Base-by-base conservation (phyloP, 176 grass and related monocot genomes). In the Otatea glauca region DNA sequence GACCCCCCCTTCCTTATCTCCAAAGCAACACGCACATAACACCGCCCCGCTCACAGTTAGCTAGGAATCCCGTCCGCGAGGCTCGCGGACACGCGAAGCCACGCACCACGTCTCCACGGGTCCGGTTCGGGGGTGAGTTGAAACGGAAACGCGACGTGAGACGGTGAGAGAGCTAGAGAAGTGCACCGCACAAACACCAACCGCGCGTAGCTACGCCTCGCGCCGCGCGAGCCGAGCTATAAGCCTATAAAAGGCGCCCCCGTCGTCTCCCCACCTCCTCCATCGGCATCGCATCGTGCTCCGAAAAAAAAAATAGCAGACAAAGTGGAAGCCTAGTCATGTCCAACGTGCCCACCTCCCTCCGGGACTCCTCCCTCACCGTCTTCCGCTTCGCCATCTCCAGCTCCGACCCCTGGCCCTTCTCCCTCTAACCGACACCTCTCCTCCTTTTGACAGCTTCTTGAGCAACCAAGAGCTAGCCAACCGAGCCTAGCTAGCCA, bases 301-400 rank as follows among this genome's bases (percentile, higher is more conserved):
- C 38, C 14, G 3, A 16, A 16, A 24, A 3, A 8, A 11, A 20
- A 59, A 32, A 12, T 8, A 20, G 37, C 21, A 39, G 20, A 4
- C 51, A 53, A 44, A 64, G 72, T 27, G 69, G 25, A 76, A 51
- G 43, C 56, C 53, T 37, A 77, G 67, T 68, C 87, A 94, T 94
- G 92, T 92, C 92, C 84, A 94, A 94, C 92, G 82, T 92, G 70
- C 92, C 89, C 87, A 88, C 83, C 60, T 89, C 89, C 65, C 92
- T 94, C 54, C 84, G 87, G 78, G 87, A 89, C 72, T 86, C 89
- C 78, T 89, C 89, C 76, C 92, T 94, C 87, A 89, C 92, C 87
- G 77, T 92, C 78, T 92, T 94, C 87, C 92, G 81, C 87, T 87
- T 94, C 84, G 77, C 89, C 89, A 92, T 92, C 89, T 94, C 89